Evolutionary conservation across 2,329 filamentous ascomycete species (phyloP).

Genomic region (Nigrospora sphaerica): DNA sequence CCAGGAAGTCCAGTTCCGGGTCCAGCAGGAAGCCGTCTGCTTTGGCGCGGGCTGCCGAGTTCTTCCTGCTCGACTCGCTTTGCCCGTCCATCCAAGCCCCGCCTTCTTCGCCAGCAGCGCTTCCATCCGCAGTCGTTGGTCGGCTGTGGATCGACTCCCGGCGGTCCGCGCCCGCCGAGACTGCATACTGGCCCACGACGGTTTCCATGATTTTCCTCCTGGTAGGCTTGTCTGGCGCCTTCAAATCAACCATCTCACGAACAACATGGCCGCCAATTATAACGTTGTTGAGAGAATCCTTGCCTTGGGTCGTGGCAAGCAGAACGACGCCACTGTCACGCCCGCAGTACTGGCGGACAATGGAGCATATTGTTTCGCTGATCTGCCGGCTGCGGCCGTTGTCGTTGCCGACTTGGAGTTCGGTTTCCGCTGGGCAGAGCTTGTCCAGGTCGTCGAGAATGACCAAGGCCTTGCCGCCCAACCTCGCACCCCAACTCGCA

Average conservation of each 20-base stretch:
- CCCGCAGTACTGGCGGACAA: slow-evolving; percentile 78
- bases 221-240: slow-evolving; percentile 88
- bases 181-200: slow-evolving; percentile 54
- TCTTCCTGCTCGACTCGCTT: slow-evolving; percentile 44
- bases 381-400: slow-evolving; percentile 89
- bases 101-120: slow-evolving; percentile 39
- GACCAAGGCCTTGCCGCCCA: slow-evolving; percentile 77
- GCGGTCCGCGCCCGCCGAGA: slow-evolving; percentile 28
- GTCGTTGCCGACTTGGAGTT: slow-evolving; percentile 87
- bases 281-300: slow-evolving; percentile 85
- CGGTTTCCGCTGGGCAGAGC: slow-evolving; percentile 87
- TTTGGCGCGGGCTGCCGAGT: slow-evolving; percentile 20
- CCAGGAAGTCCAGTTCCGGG: slow-evolving; percentile 76
- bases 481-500: slow-evolving; percentile 83
- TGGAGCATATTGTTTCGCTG: slow-evolving; percentile 78
- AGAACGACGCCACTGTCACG: slow-evolving; percentile 76
- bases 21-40: slow-evolving; percentile 66
- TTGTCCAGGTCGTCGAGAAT: slow-evolving; percentile 91
- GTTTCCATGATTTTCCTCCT: slow-evolving; percentile 77
- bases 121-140: slow-evolving; percentile 49
- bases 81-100: slow-evolving; percentile 70
- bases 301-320: slow-evolving; percentile 84
- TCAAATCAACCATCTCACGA: slow-evolving; percentile 81
- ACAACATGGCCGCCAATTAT: slow-evolving; percentile 89
- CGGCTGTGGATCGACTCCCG: slow-evolving; percentile 41